Conservation (phyloP, 2,329 filamentous ascomycete genomes). For the Alternaria viburni region DNA sequence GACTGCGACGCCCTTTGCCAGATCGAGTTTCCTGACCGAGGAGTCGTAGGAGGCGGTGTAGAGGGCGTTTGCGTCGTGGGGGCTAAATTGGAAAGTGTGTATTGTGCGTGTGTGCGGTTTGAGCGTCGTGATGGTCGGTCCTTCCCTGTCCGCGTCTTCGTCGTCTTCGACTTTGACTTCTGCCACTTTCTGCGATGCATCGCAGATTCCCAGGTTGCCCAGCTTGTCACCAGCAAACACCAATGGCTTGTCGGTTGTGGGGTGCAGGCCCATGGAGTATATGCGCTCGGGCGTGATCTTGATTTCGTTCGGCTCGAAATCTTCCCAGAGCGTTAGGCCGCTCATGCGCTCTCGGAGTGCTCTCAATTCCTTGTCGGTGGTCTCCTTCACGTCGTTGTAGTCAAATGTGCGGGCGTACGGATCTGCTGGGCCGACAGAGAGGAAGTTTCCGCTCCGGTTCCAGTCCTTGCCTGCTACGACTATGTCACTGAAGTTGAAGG, state of each 20-base stretch:
- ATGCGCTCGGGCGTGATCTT: constrained; percentile 32
- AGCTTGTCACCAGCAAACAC: constrained; percentile 95
- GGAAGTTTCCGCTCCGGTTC: constrained; percentile 69
- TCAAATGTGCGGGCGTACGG: constrained; percentile 86
- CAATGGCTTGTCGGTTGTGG: constrained; percentile 81
- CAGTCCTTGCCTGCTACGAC: constrained; percentile 81
- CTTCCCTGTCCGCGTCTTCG: constrained; percentile 67
- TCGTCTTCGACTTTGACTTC: constrained; percentile 64
- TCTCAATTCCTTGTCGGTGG: constrained; percentile 76
- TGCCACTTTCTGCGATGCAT: constrained; percentile 74
- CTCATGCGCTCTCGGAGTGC: constrained; percentile 78
- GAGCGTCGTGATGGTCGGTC: constrained; percentile 85
- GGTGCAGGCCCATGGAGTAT: constrained; percentile 89
- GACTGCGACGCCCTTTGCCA: constrained; percentile 77
- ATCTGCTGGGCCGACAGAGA: constrained; percentile 73
- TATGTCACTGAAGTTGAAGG: constrained; percentile 77
- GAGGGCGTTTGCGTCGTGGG: constrained; percentile 73
- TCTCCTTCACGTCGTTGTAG: constrained; percentile 81
- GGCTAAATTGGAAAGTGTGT: constrained; percentile 79
- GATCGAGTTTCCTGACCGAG: constrained; percentile 78
- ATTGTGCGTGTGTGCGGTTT: constrained; percentile 92
- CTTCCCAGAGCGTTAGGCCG: constrained; percentile 78
- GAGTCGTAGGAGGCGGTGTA: constrained; percentile 90
- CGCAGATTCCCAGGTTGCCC: constrained; percentile 87
- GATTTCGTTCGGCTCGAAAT: constrained; percentile 74